Evolutionary conservation across 106 monocot species (phyloP).

Genomic region (Posidonia australis): DNA sequence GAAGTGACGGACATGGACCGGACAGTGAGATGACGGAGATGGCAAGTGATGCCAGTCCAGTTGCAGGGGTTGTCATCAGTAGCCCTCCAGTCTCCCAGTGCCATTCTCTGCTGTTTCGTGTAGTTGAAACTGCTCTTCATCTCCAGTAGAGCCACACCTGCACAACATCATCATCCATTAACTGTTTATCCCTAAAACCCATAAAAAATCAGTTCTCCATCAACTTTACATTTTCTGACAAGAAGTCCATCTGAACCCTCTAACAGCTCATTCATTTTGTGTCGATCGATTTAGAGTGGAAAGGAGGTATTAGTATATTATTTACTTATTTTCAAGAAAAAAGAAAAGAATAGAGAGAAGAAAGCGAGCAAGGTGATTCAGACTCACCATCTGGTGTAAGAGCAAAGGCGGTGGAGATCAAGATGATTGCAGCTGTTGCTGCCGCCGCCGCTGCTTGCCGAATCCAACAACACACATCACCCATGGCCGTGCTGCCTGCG

Average conservation of each 20-base stretch:
- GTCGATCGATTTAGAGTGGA: too few species aligned
- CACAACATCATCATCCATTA: background rate
- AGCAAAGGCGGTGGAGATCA: background rate
- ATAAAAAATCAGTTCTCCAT: slow-evolving; percentile 7
- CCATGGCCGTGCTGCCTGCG: too few species aligned
- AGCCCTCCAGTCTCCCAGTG: slow-evolving; percentile 51
- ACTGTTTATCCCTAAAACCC: background rate
- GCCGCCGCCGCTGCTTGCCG: background rate
- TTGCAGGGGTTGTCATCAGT: slow-evolving; percentile 62
- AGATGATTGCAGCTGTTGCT: background rate
- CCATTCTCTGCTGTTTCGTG: slow-evolving; percentile 9
- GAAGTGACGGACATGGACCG: slow-evolving; percentile 49
- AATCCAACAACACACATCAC: background rate
- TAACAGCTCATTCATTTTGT: too few species aligned
- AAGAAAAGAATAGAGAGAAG: background rate
- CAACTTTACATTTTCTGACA: too few species aligned
- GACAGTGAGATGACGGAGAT: slow-evolving; percentile 57
- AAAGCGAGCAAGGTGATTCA: background rate
- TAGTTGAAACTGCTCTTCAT: slow-evolving; percentile 50
- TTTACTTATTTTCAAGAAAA: background rate
- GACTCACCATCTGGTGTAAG: slow-evolving; percentile 10
- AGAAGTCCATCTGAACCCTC: too few species aligned
- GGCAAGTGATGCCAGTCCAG: slow-evolving; percentile 82
- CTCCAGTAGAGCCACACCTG: slow-evolving; percentile 71
- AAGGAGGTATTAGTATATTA: too few species aligned